Evolutionary conservation across 2,329 filamentous ascomycete species (phyloP), one percentile per base, ranked within the genome.

Genomic region (Xylaria sp.): DNA sequence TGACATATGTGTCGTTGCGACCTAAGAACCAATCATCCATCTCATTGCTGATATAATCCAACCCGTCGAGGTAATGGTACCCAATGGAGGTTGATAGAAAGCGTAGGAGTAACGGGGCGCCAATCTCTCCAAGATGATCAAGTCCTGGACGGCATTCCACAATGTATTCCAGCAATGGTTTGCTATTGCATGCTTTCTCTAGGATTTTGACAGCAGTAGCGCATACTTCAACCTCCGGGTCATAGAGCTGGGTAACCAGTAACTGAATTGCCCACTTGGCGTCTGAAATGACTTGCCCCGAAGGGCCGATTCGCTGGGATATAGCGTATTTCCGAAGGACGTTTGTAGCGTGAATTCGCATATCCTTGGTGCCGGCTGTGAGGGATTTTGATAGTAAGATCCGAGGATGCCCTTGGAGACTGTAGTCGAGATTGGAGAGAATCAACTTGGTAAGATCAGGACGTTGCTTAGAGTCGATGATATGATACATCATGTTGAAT

Each of bases 11-110:
- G 78, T 99, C 95, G 77, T 99, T 99, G 53, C 96, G 90, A 14
- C 96, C 96, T 34, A 99, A 85, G 77, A 98, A 99, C 96, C 96
- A 99, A 81, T 99, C 97, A 74, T 99, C 96, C 96, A 99, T 99
- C 79, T 99, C 97, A 78, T 97, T 96, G 69, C 94, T 98, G 79
- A 99, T 99, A 78, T 99, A 99, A 82, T 99, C 97, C 51, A 99
- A 85, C 0, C 94, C 96, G 77, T 98, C 94, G 5, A 99, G 86
- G 79, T 99, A 99, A 79, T 98, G 94, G 77, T 99, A 99, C 58
- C 96, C 96, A 65, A 98, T 95, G 2, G 94, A 98, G 0, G 95
- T 98, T 0, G 94, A 98, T 62, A 99, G 81, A 80, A 99, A 99
- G 48, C 96, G 91, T 60, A 99, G 84, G 4, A 99, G 86, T 24